Evolutionary conservation across 768 basidiomycete genomes (phyloP), one percentile per base, ranked within the genome.

Genomic region (Termitomyces sp.): DNA sequence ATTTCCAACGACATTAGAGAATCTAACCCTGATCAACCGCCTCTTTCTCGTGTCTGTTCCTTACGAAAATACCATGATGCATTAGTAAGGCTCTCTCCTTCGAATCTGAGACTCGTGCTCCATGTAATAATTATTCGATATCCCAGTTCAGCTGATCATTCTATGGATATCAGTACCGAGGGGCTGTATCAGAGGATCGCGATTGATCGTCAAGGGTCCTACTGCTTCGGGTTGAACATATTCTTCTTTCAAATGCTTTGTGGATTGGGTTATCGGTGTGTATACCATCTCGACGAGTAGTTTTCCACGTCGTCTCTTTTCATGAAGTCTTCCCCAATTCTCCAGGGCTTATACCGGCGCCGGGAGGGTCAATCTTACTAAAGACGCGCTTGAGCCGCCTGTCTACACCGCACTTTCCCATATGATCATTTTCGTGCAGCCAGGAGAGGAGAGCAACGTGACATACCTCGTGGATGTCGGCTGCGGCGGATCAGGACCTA

Each of bases 381-480:
- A 60, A 23, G 37, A 60, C 11, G 14, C 52, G 14, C 51, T 47
- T 3, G 47, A 54, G 19, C 3, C 39, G 32, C 59, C 59, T n/a
- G 19, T 35, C 3, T 60, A 57, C 40, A 60, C 59, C 1, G 55
- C 55, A 16, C 42, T 50, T 1, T 50, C 47, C 14, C 59, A 56
- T 39, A 60, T 60, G 59, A 50, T 60, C 12, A 57, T 61, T 17
- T 56, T 55, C 17, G 60, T 61, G 28, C 57, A 61, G 43, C 57
- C 51, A 19, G 57, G 49, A 5, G 50, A 56, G 21, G 45, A 51
- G 14, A 60, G 60, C 34, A 61, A 58, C 25, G 14, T 47, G 34
- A 61, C 60, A 6, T 61, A 61, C 46, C 45, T 59, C 11, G 51
- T 59, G 1, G 59, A 59, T 54, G 57, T 58, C 17, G 60, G 57